A percentile compares a stretch with the other conserved stretches of the same genome.
Conservation (phyloP, 345 rosid species). For the Citrus trifoliata region DNA sequence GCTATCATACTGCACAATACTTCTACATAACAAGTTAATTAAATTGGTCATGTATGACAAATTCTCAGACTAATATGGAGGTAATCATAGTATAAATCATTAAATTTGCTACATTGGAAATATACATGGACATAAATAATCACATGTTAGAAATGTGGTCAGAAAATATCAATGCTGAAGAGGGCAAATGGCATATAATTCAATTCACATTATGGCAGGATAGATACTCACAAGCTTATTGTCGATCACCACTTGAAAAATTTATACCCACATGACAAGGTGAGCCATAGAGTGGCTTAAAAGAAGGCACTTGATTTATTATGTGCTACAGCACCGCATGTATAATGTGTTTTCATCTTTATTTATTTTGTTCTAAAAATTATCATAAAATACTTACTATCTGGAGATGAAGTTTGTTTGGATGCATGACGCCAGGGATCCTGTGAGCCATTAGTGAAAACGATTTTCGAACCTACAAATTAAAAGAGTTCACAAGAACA, state of each 20-base stretch:
- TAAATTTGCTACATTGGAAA: background rate
- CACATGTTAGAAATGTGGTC: background rate
- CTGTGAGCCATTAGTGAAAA: slow-evolving; percentile 84
- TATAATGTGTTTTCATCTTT: background rate
- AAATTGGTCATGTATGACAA: background rate
- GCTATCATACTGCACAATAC: background rate
- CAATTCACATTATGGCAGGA: background rate
- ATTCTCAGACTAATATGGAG: background rate
- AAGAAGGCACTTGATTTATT: background rate
- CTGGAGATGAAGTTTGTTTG: slow-evolving; percentile 65
- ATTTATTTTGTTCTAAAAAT: background rate
- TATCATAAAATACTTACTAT: slow-evolving; percentile 39
- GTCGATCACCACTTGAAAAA: background rate
- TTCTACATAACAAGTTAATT: background rate
- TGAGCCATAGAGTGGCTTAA: background rate
- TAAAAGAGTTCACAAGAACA: background rate
- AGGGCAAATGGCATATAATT: background rate
- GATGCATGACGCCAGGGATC: slow-evolving; percentile 99
- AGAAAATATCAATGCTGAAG: background rate
- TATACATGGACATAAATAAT: background rate
- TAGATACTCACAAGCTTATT: background rate
- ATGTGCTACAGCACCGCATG: background rate
- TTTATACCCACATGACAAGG: background rate
- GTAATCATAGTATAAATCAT: background rate
- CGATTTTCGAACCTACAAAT: slow-evolving; percentile 71